A percentile compares a stretch with the other conserved stretches of the same genome.
Conservation (phyloP, 768 basidiomycete genomes). For the Roridomyces roridus region DNA sequence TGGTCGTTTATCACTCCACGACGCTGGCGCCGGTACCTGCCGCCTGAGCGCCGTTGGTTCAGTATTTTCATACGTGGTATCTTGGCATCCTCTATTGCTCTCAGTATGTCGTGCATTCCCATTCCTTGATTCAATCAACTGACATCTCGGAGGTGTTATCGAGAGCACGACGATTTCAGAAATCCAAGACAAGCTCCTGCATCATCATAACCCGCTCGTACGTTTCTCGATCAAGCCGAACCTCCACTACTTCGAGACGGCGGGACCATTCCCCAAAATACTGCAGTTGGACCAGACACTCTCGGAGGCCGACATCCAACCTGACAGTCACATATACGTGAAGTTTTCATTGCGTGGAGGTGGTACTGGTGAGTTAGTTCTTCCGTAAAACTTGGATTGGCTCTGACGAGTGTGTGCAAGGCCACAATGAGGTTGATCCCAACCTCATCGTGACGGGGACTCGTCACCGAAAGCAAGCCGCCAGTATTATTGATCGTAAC, state of each 20-base stretch:
- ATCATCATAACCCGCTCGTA: not conserved
- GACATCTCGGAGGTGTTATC: not conserved
- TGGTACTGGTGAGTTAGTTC: not conserved
- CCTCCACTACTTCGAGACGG: not conserved
- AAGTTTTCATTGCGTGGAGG: not conserved
- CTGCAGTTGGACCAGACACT: not conserved
- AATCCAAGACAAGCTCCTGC: not conserved
- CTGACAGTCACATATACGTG: not conserved
- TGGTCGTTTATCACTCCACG: conserved; percentile 2
- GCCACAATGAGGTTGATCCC: conserved; percentile 2
- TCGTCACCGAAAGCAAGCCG: conserved; percentile 1
- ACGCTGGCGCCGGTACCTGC: not conserved
- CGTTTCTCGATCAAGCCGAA: not conserved
- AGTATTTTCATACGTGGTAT: not conserved
- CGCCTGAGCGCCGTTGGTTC: not conserved
- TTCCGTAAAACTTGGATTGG: not conserved
- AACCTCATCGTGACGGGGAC: not conserved
- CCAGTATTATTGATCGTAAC: not conserved
- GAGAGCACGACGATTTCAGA: not conserved
- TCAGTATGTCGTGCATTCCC: not conserved
- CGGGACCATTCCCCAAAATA: not conserved
- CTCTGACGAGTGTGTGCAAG: not conserved
- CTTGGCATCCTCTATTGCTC: not conserved
- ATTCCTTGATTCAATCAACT: not conserved
- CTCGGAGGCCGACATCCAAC: not conserved